Evolutionary conservation across 768 basidiomycete genomes (phyloP).

Genomic region (Amanita jacksonii): DNA sequence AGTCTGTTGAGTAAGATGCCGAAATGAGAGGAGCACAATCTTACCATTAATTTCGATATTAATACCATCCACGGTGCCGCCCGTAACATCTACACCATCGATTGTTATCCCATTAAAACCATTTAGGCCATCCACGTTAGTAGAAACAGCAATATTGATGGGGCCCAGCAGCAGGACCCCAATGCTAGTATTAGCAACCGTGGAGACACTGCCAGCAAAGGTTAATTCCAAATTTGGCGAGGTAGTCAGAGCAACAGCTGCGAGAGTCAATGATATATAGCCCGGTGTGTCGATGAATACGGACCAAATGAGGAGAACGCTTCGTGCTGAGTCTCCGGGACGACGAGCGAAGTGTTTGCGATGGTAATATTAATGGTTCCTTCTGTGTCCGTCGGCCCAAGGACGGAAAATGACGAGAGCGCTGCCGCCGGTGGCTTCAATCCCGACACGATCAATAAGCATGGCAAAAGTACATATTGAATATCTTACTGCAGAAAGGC

Average conservation of each 20-base stretch:
- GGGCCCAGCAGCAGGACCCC: slow-evolving; percentile 61
- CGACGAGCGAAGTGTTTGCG: slow-evolving; percentile 38
- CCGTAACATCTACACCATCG: slow-evolving; percentile 51
- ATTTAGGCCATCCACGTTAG: slow-evolving; percentile 47
- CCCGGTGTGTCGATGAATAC: slow-evolving; percentile 13
- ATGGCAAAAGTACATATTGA: not conserved
- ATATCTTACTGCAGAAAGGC: slow-evolving; percentile 42
- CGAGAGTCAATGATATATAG: slow-evolving; percentile 5
- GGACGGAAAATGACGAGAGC: slow-evolving; percentile 45
- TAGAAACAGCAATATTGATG: slow-evolving; percentile 63
- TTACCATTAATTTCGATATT: slow-evolving; percentile 51
- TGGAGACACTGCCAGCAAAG: slow-evolving; percentile 49
- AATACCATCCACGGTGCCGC: slow-evolving; percentile 52
- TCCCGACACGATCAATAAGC: too few species aligned
- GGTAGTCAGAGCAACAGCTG: slow-evolving; percentile 51
- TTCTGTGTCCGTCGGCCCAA: slow-evolving; percentile 43
- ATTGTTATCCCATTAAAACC: slow-evolving; percentile 55
- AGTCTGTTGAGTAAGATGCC: not conserved
- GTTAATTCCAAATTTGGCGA: slow-evolving; percentile 38
- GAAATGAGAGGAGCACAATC: slow-evolving; percentile 5
- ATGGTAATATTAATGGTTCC: slow-evolving; percentile 62
- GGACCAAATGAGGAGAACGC: slow-evolving; percentile 52
- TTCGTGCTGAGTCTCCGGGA: slow-evolving; percentile 37
- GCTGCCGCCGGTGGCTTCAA: slow-evolving; percentile 52
- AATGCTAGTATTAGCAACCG: slow-evolving; percentile 51